Conservation (phyloP, 169 alveolate genomes). For the Cryptosporidium bovis region DNA sequence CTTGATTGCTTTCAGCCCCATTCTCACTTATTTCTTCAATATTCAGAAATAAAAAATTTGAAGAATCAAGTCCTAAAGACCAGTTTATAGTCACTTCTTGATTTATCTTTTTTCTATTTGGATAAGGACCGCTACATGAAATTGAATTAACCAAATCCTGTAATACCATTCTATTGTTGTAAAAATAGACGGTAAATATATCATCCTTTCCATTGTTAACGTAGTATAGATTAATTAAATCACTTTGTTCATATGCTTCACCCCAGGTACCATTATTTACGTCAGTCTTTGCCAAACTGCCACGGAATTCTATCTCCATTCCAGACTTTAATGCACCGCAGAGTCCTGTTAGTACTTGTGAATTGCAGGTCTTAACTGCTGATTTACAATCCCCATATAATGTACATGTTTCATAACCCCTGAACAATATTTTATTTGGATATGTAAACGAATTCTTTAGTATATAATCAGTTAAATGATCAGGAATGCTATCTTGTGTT, state of each 20-base stretch:
- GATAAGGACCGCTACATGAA: conserved; percentile 56
- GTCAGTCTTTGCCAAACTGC: not conserved
- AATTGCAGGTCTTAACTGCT: not conserved
- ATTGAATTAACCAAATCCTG: conserved; percentile 14
- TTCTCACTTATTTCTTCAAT: not conserved
- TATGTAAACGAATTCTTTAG: not conserved
- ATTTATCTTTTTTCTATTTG: not conserved
- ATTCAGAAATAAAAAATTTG: conserved; percentile 4
- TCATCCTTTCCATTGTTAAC: not conserved
- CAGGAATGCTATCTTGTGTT: conserved; percentile 4
- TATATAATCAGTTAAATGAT: conserved; percentile 18
- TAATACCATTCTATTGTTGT: conserved; percentile 16
- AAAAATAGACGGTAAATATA: conserved; percentile 19
- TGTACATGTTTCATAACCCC: conserved; percentile 41
- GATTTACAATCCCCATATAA: conserved; percentile 31
- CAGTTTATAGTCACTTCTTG: not conserved
- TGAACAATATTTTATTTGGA: conserved; percentile 28
- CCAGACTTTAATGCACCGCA: conserved; percentile 15
- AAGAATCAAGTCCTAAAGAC: conserved; percentile 54
- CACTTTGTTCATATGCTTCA: not conserved
- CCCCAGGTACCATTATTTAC: conserved; percentile 64
- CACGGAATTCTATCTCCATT: not conserved
- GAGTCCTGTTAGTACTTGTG: conserved; percentile 21
- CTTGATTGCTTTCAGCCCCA: not conserved
- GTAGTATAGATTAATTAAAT: not conserved